Evolutionary conservation across 768 basidiomycete genomes (phyloP).

Genomic region (Panaeolus papilionaceus): DNA sequence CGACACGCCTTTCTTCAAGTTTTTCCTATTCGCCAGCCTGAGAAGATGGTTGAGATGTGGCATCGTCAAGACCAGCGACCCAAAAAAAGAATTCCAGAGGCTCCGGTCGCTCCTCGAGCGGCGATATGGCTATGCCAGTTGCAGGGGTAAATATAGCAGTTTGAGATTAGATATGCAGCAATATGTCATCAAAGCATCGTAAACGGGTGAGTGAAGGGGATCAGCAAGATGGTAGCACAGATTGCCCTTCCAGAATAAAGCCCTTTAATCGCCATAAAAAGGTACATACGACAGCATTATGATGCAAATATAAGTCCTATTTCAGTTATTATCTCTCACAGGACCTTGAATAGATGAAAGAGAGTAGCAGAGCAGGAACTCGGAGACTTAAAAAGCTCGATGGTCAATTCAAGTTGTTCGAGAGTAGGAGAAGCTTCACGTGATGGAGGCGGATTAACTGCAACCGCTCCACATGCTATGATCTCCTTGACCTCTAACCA

Average conservation of each 20-base stretch:
- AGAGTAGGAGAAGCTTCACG: neutral
- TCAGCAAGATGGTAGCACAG: neutral
- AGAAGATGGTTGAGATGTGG: slow-evolving; percentile 11
- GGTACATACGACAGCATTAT: neutral
- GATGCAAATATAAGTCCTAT: too few species aligned
- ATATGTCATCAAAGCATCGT: neutral
- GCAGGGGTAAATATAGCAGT: slow-evolving; percentile 4
- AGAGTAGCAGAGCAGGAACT: too few species aligned
- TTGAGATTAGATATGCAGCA: neutral
- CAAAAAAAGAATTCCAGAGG: neutral
- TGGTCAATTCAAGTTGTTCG: neutral
- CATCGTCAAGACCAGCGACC: neutral
- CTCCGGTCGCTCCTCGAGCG: neutral
- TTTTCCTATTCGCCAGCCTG: neutral
- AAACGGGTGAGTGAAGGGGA: neutral
- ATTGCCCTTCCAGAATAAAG: neutral
- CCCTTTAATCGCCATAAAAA: neutral
- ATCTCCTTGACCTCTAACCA: slow-evolving; percentile 12
- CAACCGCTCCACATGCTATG: slow-evolving; percentile 14
- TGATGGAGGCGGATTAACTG: neutral
- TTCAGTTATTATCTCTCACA: too few species aligned
- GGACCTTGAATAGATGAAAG: too few species aligned
- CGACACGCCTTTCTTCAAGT: neutral
- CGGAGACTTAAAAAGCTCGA: neutral
- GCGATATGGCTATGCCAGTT: neutral